Conservation (phyloP, 495 filamentous ascomycete species). For the Trichoderma erinaceum region DNA sequence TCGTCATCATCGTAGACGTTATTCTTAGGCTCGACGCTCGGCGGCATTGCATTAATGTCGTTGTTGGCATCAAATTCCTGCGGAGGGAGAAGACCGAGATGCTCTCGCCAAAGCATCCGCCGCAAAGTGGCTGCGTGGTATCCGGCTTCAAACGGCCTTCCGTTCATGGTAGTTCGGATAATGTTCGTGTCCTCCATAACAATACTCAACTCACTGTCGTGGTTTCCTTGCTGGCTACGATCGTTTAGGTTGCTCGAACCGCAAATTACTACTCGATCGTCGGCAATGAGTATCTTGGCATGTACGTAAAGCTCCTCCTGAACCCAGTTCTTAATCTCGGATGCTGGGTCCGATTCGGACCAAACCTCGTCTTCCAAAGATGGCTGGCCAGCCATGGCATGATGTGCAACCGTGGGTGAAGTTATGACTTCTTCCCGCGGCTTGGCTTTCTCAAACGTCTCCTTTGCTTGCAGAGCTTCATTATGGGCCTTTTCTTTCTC, state of each 20-base stretch:
- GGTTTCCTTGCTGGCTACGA: constrained; percentile 79
- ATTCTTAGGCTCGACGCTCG: constrained; percentile 63
- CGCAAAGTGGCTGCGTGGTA: constrained; percentile 75
- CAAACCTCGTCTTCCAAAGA: constrained; percentile 64
- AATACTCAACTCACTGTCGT: constrained; percentile 88
- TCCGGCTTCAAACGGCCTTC: constrained; percentile 64
- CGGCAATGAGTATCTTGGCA: constrained; percentile 79
- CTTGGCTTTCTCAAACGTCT: constrained; percentile 57
- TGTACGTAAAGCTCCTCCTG: constrained; percentile 96
- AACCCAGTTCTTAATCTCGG: constrained; percentile 78
- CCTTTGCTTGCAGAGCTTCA: constrained; percentile 51
- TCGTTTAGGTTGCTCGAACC: constrained; percentile 92
- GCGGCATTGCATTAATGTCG: constrained; percentile 77
- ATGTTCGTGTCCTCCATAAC: constrained; percentile 80
- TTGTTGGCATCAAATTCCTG: constrained; percentile 64
- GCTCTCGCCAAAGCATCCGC: constrained; percentile 85
- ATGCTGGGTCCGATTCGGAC: constrained; percentile 58
- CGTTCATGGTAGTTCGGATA: constrained; percentile 73
- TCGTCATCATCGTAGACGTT: constrained; percentile 54
- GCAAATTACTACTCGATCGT: constrained; percentile 76
- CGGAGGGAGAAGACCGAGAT: constrained; percentile 74
- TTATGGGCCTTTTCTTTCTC: constrained; percentile 48
- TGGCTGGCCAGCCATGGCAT: constrained; percentile 67
- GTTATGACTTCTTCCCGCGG: constrained; percentile 42
- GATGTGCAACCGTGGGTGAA: constrained; percentile 66